These are phyloP conservation scores for Apiotrichum sp. DNA, from an alignment of 1,284 basidiomycete species.

Conservation along the genomic window DNA sequence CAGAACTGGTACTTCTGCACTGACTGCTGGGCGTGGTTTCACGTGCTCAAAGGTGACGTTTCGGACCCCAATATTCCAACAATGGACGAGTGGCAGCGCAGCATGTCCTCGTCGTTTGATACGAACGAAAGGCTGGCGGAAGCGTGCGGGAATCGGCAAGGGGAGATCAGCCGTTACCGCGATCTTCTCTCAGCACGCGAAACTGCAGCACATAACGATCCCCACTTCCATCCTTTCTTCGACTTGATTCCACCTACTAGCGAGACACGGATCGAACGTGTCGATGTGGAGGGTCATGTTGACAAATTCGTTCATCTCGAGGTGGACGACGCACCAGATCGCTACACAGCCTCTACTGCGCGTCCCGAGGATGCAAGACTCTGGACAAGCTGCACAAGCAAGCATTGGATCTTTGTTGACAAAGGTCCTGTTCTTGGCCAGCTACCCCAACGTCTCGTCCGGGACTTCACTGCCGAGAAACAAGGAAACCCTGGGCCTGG, in stretches of 20 bases:
- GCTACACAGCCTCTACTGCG: background rate
- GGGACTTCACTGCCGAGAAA: conserved; percentile 32
- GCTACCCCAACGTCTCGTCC: conserved; percentile 23
- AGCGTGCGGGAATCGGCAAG: background rate
- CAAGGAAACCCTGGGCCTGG: conserved; percentile 29
- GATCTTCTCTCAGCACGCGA: conserved; percentile 8
- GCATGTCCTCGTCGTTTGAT: background rate
- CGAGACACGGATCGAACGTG: conserved; percentile 22
- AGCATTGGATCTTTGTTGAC: conserved; percentile 32
- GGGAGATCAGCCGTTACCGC: conserved; percentile 7
- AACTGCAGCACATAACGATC: conserved; percentile 1
- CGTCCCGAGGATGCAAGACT: conserved; percentile 5
- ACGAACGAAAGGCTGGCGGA: background rate
- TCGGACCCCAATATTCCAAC: conserved; percentile 3
- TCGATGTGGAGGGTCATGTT: conserved; percentile 20
- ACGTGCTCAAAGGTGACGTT: conserved; percentile 19
- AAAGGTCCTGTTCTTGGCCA: conserved; percentile 32
- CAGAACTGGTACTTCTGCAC: conserved; percentile 40
- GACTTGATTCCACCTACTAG: conserved; percentile 10
- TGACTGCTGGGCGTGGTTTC: conserved; percentile 37
- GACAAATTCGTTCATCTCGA: conserved; percentile 33
- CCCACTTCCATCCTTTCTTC: conserved; percentile 32
- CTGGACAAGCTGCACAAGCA: conserved; percentile 29
- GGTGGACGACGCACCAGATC: background rate
- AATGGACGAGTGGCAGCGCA: conserved; percentile 25